A percentile compares a stretch with the other conserved stretches of the same genome.
phyloP scores from a whole-genome alignment of 2,329 filamentous ascomycete species.

The Epichloe festucae region DNA sequence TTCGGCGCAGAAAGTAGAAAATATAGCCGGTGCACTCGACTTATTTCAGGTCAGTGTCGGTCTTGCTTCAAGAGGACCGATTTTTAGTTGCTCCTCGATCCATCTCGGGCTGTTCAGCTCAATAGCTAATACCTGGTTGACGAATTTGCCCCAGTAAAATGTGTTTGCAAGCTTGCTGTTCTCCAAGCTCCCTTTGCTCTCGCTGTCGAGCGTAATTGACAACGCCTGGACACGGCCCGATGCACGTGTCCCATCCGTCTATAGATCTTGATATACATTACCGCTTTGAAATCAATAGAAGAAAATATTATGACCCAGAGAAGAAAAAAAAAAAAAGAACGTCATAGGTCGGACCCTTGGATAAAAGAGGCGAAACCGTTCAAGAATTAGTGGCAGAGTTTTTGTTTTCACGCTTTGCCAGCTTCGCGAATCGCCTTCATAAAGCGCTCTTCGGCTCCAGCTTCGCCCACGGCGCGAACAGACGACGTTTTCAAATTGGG shows the following conservation, averaged over 20 bases:
- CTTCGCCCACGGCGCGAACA: constrained; percentile 24
- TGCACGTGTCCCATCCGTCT: constrained; percentile 6
- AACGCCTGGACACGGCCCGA: constrained; percentile 8
- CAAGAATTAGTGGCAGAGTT: neutral
- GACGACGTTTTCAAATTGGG: constrained; percentile 17
- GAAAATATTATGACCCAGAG: constrained; percentile 3
- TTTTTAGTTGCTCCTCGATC: too few relatives aligned
- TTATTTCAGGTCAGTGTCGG: too few relatives aligned
- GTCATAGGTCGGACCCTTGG: neutral
- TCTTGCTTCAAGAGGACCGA: too few relatives aligned
- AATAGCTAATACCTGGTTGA: neutral
- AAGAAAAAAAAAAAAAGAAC: neutral
- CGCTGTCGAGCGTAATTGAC: neutral
- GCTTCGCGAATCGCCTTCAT: constrained; percentile 23
- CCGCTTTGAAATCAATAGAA: constrained; percentile 8
- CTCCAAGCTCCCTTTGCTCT: neutral
- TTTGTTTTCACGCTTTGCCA: constrained; percentile 16
- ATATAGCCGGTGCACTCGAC: neutral
- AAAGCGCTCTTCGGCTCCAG: constrained; percentile 35
- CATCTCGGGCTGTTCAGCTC: neutral
- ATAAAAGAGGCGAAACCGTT: neutral
- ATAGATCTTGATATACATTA: constrained; percentile 14
- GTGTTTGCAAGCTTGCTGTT: neutral
- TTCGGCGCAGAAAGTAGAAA: neutral
- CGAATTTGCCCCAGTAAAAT: neutral